Evolutionary conservation across 495 filamentous ascomycete genomes (phyloP).

Genomic region (Lasiosphaeria ovina): DNA sequence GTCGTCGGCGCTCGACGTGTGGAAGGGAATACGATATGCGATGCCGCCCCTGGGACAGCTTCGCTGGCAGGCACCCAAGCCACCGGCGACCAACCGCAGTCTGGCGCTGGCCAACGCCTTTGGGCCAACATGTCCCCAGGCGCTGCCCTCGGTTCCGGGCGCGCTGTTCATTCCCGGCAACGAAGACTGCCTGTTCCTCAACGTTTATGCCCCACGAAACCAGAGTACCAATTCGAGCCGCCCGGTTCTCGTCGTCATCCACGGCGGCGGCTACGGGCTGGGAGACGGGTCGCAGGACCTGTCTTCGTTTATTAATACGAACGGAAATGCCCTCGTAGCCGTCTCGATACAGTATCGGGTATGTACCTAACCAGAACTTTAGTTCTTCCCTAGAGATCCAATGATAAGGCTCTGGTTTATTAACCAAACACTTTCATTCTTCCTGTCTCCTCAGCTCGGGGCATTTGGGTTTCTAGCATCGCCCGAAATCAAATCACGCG

Average conservation of each 20-base stretch:
- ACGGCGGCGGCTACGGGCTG: slow-evolving; percentile 42
- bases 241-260: slow-evolving; percentile 43
- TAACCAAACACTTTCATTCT: too few species aligned
- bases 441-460: slow-evolving; percentile 5
- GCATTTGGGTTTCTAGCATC: slow-evolving; percentile 29
- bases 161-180: slow-evolving; percentile 16
- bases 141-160: slow-evolving; percentile 13
- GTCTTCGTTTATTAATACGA: slow-evolving; percentile 16
- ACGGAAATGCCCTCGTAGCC: slow-evolving; percentile 27
- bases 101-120: slow-evolving; percentile 1
- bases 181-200: slow-evolving; percentile 45
- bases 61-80: slow-evolving; percentile 36
- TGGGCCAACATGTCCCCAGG: slow-evolving; percentile 17
- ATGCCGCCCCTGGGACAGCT: slow-evolving; percentile 30
- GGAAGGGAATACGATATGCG: slow-evolving; percentile 39
- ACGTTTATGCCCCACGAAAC: slow-evolving; percentile 34
- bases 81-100: neutral
- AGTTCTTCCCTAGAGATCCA: slow-evolving; percentile 17
- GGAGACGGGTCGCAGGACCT: slow-evolving; percentile 35
- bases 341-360: slow-evolving; percentile 33
- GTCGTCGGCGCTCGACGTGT: slow-evolving; percentile 7
- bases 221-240: slow-evolving; percentile 22
- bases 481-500: slow-evolving; percentile 24
- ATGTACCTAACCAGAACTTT: slow-evolving; percentile 19
- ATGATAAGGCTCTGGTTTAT: neutral